Base-by-base conservation (phyloP, 805 yeast genomes). In the Wickerhamomyces bisporus region DNA sequence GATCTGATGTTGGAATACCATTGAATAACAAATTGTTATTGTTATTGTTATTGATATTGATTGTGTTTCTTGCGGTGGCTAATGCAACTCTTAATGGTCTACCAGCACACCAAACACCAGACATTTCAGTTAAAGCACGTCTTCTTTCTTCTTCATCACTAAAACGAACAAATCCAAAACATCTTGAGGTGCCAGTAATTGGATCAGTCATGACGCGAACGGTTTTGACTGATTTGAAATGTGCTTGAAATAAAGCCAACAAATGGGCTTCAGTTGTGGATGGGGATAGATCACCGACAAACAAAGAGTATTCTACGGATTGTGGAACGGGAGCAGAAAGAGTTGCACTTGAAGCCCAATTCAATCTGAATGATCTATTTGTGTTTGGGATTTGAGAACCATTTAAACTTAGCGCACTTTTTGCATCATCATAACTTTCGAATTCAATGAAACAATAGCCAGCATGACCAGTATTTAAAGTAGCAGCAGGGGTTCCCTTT, bases 201-300 rank as follows among this genome's bases (percentile, higher is more conserved):
- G 93, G 93, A 54, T 84, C 91, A 0, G 93, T 83, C 91, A 84
- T 84, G 10, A 84, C 91, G 42, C 93, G 65, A 6, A 84, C 93
- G 2, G 93, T 83, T 49, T 81, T 82, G 28, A 84, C 81, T 8
- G 86, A 74, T 36, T 65, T 65, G 61, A 74, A 84, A 40, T 71
- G 70, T 30, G 75, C 72, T 57, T 83, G 91, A 57, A 84, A 84
- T 36, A 84, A 65, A 18, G 86, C 78, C 34, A 84, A 61, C 41
- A 84, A 60, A 57, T 83, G 89, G 6, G 89, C 89, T 56, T 84
- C 93, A 0, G 91, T 83, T 4, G 88, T 82, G 1, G 77, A 70
- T 2, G 91, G 86, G 2, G 87, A 73, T 43, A 84, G 65, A 58
- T 84, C 93, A 26, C 94, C 94, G n/a, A 84, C 91, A 59, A 84